Evolutionary conservation across 1,284 basidiomycete genomes (phyloP), one percentile per base, ranked within the genome.

Genomic region (Leccinum variabile): DNA sequence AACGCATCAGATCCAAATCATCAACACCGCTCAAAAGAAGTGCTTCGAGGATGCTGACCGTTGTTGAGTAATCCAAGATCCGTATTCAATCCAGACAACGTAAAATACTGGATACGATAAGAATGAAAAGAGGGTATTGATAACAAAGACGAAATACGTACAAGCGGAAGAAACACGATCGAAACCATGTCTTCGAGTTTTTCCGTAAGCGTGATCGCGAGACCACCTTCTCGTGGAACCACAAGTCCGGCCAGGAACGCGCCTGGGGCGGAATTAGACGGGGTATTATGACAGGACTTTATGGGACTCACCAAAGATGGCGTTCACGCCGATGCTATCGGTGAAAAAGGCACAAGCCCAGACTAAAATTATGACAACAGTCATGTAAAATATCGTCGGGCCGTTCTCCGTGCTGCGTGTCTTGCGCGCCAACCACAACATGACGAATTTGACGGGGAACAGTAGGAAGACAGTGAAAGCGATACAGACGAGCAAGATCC

Each of bases 311-410:
- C 92, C 91, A 70, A 94, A 93, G 70, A 96, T 95, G 50, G 93
- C 89, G 71, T 96, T 94, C 0, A 97, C 92, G 60, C 95, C 95
- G 68, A 98, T 94, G 63, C 94, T 83, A 71, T 97, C 95, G 1
- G 96, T 98, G 74, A 96, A 90, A 79, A 97, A 98, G 0, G 93
- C 90, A 16, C 89, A 93, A 3, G 87, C 83, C 72, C 97, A 91
- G 9, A 96, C 83, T 16, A 95, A 76, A 28, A 97, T 74, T 46
- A 95, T 84, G 18, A 89, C 84, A 59, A 87, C 81, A 2, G 87
- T 89, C 88, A 94, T 93, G 77, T 93, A 90, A 53, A 87, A 81
- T 63, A 90, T 87, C 0, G 87, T 88, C 0, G 93, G 92, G 75
- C 90, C 87, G 65, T 83, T 90, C 66, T 93, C 88, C 41, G 92